phyloP scores from a whole-genome alignment of 352 stramenopile genomes.

The Pythium sp. region DNA sequence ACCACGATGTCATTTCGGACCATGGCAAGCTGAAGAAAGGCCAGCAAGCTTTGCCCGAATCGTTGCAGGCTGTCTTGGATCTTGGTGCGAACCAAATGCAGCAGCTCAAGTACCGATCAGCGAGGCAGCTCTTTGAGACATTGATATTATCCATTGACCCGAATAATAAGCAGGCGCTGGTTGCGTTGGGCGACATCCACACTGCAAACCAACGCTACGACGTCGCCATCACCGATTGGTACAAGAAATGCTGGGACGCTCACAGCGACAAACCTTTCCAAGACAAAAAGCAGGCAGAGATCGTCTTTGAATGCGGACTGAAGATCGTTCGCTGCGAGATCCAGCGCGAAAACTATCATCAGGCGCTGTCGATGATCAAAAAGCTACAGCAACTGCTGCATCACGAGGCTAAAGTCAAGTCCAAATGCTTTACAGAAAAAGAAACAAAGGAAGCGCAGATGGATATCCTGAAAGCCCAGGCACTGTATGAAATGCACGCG shows the following conservation, averaged over 20 bases:
- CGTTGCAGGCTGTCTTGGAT: constrained; percentile 29
- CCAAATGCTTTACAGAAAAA: constrained; percentile 9
- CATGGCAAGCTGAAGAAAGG: not conserved
- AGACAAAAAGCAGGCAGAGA: not conserved
- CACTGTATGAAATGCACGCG: constrained; percentile 40
- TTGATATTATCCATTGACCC: constrained; percentile 41
- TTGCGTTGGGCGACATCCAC: constrained; percentile 55
- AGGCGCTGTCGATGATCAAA: constrained; percentile 36
- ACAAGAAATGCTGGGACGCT: constrained; percentile 41
- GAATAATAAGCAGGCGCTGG: constrained; percentile 39
- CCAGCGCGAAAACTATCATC: constrained; percentile 22
- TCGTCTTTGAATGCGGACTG: constrained; percentile 38
- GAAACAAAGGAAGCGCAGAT: constrained; percentile 39
- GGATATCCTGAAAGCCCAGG: constrained; percentile 43
- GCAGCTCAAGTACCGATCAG: constrained; percentile 42
- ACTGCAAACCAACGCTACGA: constrained; percentile 37
- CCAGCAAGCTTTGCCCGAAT: not conserved
- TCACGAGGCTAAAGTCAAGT: constrained; percentile 20
- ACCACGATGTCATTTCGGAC: not conserved
- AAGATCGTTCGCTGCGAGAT: constrained; percentile 50
- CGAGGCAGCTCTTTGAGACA: constrained; percentile 42
- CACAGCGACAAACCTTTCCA: constrained; percentile 13
- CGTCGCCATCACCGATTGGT: constrained; percentile 36
- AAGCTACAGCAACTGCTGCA: constrained; percentile 42
- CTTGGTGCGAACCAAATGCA: constrained; percentile 42